phyloP scores from a whole-genome alignment of 2,329 filamentous ascomycete genomes.

The Venturia nashicola region DNA sequence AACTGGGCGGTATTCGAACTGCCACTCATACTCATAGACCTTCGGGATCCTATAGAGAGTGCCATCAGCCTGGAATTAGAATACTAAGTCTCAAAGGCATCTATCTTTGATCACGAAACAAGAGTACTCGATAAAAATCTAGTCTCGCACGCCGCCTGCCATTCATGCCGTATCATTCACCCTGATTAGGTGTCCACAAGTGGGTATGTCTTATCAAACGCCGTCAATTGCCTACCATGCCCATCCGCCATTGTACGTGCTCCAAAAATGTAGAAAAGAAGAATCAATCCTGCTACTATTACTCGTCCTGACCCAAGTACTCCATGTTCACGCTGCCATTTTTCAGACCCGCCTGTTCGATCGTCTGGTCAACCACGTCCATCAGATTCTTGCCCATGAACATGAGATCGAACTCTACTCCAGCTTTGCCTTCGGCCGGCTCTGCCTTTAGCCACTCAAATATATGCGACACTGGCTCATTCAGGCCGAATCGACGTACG shows the following conservation, averaged over 20 bases:
- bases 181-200: neutral
- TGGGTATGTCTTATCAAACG: slow-evolving; percentile 5
- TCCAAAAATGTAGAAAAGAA: neutral
- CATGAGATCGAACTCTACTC: slow-evolving; percentile 75
- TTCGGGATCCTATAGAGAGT: too few species aligned
- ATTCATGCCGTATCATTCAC: neutral
- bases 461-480: slow-evolving; percentile 67
- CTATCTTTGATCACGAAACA: neutral
- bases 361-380: slow-evolving; percentile 56
- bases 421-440: slow-evolving; percentile 67
- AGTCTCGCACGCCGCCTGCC: neutral
- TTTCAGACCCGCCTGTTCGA: slow-evolving; percentile 74
- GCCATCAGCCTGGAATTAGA: neutral
- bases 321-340: slow-evolving; percentile 95
- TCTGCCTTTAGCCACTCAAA: slow-evolving; percentile 96
- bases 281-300: neutral
- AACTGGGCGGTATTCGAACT: neutral
- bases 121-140: neutral
- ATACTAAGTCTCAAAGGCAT: neutral
- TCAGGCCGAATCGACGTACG: slow-evolving; percentile 69
- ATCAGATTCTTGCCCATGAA: slow-evolving; percentile 80
- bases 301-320: slow-evolving; percentile 33
- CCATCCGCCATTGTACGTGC: neutral
- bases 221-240: neutral
- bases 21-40: too few species aligned